Percentiles rank a stretch among this genome's conserved stretches.
phyloP scores from a whole-genome alignment of 164 flowering plant genomes.

The Chimonanthus salicifolius region DNA sequence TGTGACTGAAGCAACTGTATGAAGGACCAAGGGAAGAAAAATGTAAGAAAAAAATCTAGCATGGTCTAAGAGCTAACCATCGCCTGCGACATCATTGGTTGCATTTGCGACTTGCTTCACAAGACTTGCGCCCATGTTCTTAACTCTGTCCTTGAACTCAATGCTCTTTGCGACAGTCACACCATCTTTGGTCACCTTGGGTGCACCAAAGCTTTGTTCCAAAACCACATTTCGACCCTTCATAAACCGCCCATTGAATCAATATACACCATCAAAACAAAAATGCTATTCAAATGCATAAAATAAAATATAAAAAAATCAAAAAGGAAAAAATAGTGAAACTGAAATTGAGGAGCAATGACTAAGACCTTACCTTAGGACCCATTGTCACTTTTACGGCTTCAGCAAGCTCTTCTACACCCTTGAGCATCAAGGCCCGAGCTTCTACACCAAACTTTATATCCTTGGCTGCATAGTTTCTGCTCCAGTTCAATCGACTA shows the following conservation, averaged over 20 bases:
- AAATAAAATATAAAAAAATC: background rate
- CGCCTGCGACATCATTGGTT: slow-evolving; percentile 93
- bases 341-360: background rate
- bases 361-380: slow-evolving; percentile 54
- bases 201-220: slow-evolving; percentile 92
- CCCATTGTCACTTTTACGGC: slow-evolving; percentile 98
- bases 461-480: slow-evolving; percentile 95
- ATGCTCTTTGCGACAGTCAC: slow-evolving; percentile 97
- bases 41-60: background rate
- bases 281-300: background rate
- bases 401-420: slow-evolving; percentile 95
- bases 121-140: slow-evolving; percentile 94
- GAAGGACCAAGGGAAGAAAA: background rate
- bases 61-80: slow-evolving; percentile 46
- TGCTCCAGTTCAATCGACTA: slow-evolving; percentile 64
- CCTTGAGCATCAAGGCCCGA: slow-evolving; percentile 84
- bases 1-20: background rate
- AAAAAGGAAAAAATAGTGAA: background rate
- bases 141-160: slow-evolving; percentile 82
- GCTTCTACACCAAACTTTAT: slow-evolving; percentile 89
- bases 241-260: background rate
- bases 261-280: background rate
- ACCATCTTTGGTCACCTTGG: slow-evolving; percentile 96
- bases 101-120: slow-evolving; percentile 99
- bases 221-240: slow-evolving; percentile 92